Evolutionary conservation across 257 asterid genomes (phyloP), one percentile per base, ranked within the genome.

Genomic region (Echites panduratus): DNA sequence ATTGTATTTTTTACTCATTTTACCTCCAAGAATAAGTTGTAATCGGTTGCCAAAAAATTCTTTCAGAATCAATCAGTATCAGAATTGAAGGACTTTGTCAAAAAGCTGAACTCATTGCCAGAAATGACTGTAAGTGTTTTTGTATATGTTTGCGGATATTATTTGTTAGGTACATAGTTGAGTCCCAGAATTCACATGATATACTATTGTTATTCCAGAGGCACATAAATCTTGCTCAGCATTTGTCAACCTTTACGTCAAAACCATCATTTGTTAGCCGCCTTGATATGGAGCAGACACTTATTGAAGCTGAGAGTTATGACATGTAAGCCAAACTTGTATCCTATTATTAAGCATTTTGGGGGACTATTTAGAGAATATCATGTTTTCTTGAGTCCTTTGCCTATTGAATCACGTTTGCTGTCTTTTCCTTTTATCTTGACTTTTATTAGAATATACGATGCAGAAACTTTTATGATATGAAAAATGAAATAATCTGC

Each of bases 191-290:
- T 26, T 85, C 84, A 69, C 83, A 13, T 70, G 72, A 2, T 70
- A 47, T 66, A 14, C 68, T 44, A 73, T 41, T 83, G 72, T 85
- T 75, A 52, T 81, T 81, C 69, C 92, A 95, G 99, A 90, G 99
- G 84, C 98, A 92, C 89, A 89, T 92, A 64, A 87, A 92, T 87
- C 98, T 95, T 83, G 98, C 97, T 73, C 97, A 92, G 82, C 97
- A 95, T 81, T 86, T 95, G 87, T 78, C 95, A 74, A 83, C 89
- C 27, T 84, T 87, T 80, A 92, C 99, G 67, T 87, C 99, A 66
- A 90, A 90, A 84, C 89, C 96, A 38, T 84, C 89, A 67, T 95
- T 95, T 82, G 95, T 80, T 68, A 93, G 84, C 80, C 89, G 83
- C 75, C 99, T 95, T 75, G 95, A 95, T 82, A 92, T 95, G 94